Percentiles rank a stretch among this genome's conserved stretches.
Evolutionary conservation across 2,329 filamentous ascomycete species (phyloP).

Genomic region (Penicillium janthinellum): DNA sequence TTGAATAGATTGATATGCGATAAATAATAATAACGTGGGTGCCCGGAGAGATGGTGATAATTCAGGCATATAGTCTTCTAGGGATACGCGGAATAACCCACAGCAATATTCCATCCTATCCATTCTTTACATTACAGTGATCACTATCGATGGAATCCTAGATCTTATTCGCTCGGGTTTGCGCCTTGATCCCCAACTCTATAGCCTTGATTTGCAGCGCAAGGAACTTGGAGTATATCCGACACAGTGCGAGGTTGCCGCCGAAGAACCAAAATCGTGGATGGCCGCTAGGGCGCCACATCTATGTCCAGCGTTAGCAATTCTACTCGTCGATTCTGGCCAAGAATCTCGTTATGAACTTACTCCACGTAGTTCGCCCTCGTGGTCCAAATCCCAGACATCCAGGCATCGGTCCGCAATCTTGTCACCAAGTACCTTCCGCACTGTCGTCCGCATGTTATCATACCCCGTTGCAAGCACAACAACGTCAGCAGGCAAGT

Average conservation of each 20-base stretch:
- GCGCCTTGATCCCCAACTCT: constrained; percentile 40
- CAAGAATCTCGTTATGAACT: neutral
- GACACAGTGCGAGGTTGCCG: constrained; percentile 64
- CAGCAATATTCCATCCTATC: neutral
- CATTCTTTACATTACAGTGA: neutral
- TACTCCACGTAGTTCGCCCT: constrained; percentile 34
- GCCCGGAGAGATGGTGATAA: neutral
- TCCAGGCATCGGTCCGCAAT: constrained; percentile 59
- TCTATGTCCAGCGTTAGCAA: constrained; percentile 7
- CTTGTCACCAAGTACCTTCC: constrained; percentile 63
- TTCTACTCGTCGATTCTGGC: neutral
- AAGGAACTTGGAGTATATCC: constrained; percentile 60
- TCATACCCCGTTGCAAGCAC: constrained; percentile 66
- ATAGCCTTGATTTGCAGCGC: constrained; percentile 54
- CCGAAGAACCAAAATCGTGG: constrained; percentile 68
- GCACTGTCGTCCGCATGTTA: constrained; percentile 67
- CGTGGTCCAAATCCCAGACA: constrained; percentile 64
- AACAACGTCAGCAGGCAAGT: constrained; percentile 63
- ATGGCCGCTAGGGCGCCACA: constrained; percentile 62
- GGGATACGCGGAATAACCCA: too few relatives aligned
- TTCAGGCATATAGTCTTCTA: neutral
- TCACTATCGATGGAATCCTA: neutral
- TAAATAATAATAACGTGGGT: neutral
- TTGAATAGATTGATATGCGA: too few relatives aligned
- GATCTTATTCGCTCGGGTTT: constrained; percentile 10